Base-by-base conservation (phyloP, 2,329 filamentous ascomycete genomes). In the Penicillium sp. region DNA sequence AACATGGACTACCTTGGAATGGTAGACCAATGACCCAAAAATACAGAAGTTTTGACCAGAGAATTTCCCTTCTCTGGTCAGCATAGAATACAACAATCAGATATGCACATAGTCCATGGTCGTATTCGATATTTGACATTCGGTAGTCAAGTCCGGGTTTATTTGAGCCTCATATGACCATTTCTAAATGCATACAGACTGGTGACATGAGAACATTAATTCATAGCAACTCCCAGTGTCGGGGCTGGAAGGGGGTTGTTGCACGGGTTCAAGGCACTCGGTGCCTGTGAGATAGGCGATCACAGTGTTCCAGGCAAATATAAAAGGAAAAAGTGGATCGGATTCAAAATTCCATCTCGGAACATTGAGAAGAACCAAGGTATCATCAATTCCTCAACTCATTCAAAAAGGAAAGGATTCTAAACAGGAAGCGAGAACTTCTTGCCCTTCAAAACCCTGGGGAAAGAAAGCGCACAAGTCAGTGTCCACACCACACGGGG, bases 371-470 rank as follows among this genome's bases (percentile, higher is more conserved):
- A 33, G n/a, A 48, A 27, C 16, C 39, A 44, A 48, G 21, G 36
- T 49, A 44, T 33, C 38, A 34, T 53, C 11, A 38, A 44, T 41
- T 57, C 44, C 25, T 49, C 10, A 10, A 21, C 16, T 9, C 9
- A 46, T 31, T 19, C 34, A 39, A 31, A 13, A 25, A 44, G 41
- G 36, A 21, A 6, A 16, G 27, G 31, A 38, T 34, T 65, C 81
- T 85, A 93, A 65, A 93, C 90, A 2, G 90, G 90, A 58, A 93
- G 81, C 76, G 91, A 90, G 76, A 93, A 93, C 80, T 91, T 92
- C 82, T 91, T 90, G 67, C 90, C 90, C 81, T 92, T 91, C 78
- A 92, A 80, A 47, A 93, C 88, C 69, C 79, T 82, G 23, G 2
- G 33, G 9, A 19, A 13, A 25, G 23, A 45, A 38, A 47, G 19